phyloP scores from a whole-genome alignment of 345 rosid genomes.

The Limnanthes douglasii region DNA sequence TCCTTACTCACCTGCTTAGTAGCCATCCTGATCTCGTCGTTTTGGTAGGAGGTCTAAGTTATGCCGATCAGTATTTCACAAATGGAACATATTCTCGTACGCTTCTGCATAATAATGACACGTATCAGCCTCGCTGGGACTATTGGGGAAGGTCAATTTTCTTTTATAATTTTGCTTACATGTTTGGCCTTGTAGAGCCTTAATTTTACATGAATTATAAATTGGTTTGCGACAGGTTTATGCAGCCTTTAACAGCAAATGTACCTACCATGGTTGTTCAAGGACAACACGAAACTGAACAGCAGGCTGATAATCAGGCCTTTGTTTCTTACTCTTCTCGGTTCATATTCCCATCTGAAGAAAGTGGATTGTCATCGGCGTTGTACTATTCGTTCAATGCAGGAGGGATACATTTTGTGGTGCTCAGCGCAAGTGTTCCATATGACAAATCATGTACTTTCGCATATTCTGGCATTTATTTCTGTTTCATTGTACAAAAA shows the following conservation, averaged over 20 bases:
- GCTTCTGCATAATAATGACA: conserved; percentile 15
- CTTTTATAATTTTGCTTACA: background rate
- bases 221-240: conserved; percentile 26
- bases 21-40: conserved; percentile 78
- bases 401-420: conserved; percentile 69
- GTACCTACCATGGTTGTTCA: conserved; percentile 71
- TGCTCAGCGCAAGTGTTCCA: conserved; percentile 44
- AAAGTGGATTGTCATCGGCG: conserved; percentile 44
- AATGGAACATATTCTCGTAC: conserved; percentile 26
- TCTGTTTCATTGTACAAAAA: background rate
- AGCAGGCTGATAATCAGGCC: conserved; percentile 34
- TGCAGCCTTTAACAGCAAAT: conserved; percentile 54
- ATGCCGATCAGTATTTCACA: conserved; percentile 57
- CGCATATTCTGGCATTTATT: conserved; percentile 3
- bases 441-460: conserved; percentile 38
- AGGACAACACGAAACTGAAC: conserved; percentile 69
- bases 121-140: conserved; percentile 98
- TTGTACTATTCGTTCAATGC: conserved; percentile 76
- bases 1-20: conserved; percentile 32
- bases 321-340: conserved; percentile 61
- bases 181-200: background rate
- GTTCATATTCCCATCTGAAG: conserved; percentile 55
- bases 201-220: background rate
- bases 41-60: conserved; percentile 65
- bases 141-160: conserved; percentile 74